phyloP scores from a whole-genome alignment of 208 protist genomes.

The Trypanosoma platydactyli region DNA sequence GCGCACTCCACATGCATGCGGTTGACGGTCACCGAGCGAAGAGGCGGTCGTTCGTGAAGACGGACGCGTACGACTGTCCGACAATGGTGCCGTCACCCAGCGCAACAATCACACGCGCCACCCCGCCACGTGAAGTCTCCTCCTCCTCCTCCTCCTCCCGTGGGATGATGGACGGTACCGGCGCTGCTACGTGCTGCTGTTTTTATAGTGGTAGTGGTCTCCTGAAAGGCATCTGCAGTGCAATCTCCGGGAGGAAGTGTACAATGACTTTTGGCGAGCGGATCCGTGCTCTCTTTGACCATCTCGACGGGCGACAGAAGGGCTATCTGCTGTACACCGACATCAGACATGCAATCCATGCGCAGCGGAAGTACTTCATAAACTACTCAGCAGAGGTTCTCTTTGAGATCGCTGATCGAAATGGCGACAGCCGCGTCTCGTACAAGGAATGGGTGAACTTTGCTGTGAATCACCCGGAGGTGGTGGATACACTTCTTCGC shows the following conservation, averaged over 20 bases:
- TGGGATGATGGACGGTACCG: background rate
- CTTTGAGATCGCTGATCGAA: constrained; percentile 46
- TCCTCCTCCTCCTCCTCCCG: background rate
- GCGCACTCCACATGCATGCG: constrained; percentile 32
- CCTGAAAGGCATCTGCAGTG: background rate
- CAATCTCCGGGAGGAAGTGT: no score
- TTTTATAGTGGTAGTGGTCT: background rate
- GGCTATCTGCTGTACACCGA: constrained; percentile 36
- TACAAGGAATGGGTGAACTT: constrained; percentile 61
- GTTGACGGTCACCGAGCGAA: background rate
- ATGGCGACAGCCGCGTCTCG: constrained; percentile 47
- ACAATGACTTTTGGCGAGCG: background rate
- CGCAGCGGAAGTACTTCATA: constrained; percentile 3
- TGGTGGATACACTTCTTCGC: constrained; percentile 41
- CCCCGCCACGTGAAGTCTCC: background rate
- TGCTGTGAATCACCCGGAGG: constrained; percentile 36
- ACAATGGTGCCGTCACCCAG: background rate
- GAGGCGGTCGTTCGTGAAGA: background rate
- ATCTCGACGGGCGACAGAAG: constrained; percentile 23
- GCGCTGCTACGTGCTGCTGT: background rate
- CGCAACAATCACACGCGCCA: background rate
- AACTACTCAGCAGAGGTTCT: constrained; percentile 35
- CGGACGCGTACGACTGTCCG: background rate
- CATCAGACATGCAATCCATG: constrained; percentile 12
- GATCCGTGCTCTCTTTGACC: constrained; percentile 26